These are phyloP conservation scores for Thielaviopsis ethacetica DNA, from an alignment of 2,329 filamentous ascomycete species.

Conservation along the genomic window DNA sequence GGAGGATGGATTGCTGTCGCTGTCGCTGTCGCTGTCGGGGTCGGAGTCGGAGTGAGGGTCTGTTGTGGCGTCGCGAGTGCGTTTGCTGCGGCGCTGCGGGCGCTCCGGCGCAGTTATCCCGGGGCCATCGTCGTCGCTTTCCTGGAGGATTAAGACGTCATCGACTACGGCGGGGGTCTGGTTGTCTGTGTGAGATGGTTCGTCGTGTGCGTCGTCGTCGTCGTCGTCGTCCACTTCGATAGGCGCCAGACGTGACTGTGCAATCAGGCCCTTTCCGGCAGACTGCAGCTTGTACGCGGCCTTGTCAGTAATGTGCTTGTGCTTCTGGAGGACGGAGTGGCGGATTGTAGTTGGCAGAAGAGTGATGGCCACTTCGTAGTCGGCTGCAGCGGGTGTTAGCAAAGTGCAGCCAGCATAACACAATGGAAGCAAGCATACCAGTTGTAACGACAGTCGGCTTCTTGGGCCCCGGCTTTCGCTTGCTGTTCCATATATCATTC, in stretches of 20 bases:
- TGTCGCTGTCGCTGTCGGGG: not conserved
- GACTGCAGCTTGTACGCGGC: slow-evolving; percentile 18
- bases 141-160: not conserved
- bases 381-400: slow-evolving; percentile 43
- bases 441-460: slow-evolving; percentile 54
- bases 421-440: slow-evolving; percentile 35
- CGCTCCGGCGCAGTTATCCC: slow-evolving; percentile 18
- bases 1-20: slow-evolving; percentile 2
- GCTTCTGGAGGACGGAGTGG: slow-evolving; percentile 73
- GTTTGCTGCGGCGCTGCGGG: not conserved
- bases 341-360: slow-evolving; percentile 71
- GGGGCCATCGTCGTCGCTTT: slow-evolving; percentile 19
- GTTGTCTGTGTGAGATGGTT: not conserved
- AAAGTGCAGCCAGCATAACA: not conserved
- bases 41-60: not conserved
- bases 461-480: slow-evolving; percentile 60
- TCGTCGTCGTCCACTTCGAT: slow-evolving; percentile 1
- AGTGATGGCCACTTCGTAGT: slow-evolving; percentile 92
- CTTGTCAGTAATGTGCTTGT: slow-evolving; percentile 47
- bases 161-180: not conserved
- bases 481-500: slow-evolving; percentile 42
- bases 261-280: slow-evolving; percentile 4
- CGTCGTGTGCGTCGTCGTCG: not conserved
- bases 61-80: not conserved
- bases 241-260: slow-evolving; percentile 4